These are phyloP conservation scores for Gonapodya sp. DNA, from an alignment of 192 early-diverging fungal species.

Conservation along the genomic window DNA sequence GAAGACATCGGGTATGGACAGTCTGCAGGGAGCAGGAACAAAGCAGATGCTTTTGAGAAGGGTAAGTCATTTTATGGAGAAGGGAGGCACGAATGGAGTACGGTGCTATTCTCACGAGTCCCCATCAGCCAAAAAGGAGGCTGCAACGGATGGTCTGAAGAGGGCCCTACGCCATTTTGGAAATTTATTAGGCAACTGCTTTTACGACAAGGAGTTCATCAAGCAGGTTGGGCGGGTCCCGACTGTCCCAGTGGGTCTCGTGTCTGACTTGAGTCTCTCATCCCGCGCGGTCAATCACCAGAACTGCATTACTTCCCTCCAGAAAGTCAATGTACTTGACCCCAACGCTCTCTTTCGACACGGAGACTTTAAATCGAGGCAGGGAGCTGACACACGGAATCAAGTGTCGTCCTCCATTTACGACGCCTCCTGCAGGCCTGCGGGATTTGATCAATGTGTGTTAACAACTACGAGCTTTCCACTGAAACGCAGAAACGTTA, in stretches of 20 bases:
- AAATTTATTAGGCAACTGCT: conserved; percentile 72
- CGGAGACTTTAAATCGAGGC: background rate
- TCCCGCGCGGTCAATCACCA: background rate
- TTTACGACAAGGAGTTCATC: conserved; percentile 73
- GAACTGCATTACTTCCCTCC: background rate
- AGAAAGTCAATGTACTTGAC: background rate
- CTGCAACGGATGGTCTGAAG: conserved; percentile 81
- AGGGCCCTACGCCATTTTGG: conserved; percentile 81
- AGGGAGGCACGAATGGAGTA: background rate
- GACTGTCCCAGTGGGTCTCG: background rate
- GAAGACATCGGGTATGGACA: conserved; percentile 87
- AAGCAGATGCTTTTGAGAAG: conserved; percentile 75
- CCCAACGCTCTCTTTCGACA: background rate
- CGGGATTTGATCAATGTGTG: background rate
- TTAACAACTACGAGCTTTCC: too few relatives aligned
- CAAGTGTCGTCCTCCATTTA: background rate
- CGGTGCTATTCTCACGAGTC: background rate
- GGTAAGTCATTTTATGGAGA: conserved; percentile 24
- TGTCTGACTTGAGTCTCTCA: too few relatives aligned
- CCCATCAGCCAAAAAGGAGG: conserved; percentile 75
- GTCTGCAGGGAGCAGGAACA: conserved; percentile 65
- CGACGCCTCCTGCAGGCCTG: background rate
- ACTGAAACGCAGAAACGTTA: too few relatives aligned
- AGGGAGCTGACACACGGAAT: background rate
- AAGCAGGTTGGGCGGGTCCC: conserved; percentile 16